Evolutionary conservation across 345 rosid species (phyloP), one percentile per base, ranked within the genome.

Genomic region (Anastatica hierochuntica): DNA sequence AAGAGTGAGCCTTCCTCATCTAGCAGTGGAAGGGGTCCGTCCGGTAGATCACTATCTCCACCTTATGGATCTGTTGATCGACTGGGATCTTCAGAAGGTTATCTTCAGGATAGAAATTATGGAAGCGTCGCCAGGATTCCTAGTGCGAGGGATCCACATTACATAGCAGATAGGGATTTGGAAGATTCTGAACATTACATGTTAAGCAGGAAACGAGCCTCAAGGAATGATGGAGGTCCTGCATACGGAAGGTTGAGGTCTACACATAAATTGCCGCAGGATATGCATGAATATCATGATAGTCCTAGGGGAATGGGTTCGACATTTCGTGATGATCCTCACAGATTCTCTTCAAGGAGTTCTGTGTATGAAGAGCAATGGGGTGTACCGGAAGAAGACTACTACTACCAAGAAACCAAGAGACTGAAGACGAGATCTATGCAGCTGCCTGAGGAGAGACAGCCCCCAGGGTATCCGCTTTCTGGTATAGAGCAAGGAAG

Each of bases 291-390:
- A n/a, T 71, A 42, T 42, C 74, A 19, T 31, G 72, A 47, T 33
- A 88, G 83, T 75, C 89, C 95, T 19, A 70, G 82, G 60, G 88
- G 71, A 49, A 73, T 77, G 74, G 68, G 34, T 43, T 50, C 64
- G 15, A 61, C 64, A 17, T 71, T 68, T 51, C 77, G 66, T 62
- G 82, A 80, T 48, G 70, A 47, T 62, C 57, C 76, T 45, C 77
- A 59, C 47, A 73, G 66, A 53, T 62, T 64, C 40, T 37, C 77
- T 55, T 70, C 60, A 20, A 77, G 72, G 63, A 70, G 48, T 66
- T 62, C 78, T n/a, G n/a, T n/a, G n/a, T n/a, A n/a, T n/a, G n/a
- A n/a, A 35, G 96, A 84, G 66, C 81, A 72, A 26, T 75, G 97
- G 90, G 94, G 81, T 62, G 56, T 77, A 54, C 74, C 82, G 6